These are phyloP conservation scores for Xylariaceae sp. DNA, from an alignment of 2,329 filamentous ascomycete species.

Conservation along the genomic window DNA sequence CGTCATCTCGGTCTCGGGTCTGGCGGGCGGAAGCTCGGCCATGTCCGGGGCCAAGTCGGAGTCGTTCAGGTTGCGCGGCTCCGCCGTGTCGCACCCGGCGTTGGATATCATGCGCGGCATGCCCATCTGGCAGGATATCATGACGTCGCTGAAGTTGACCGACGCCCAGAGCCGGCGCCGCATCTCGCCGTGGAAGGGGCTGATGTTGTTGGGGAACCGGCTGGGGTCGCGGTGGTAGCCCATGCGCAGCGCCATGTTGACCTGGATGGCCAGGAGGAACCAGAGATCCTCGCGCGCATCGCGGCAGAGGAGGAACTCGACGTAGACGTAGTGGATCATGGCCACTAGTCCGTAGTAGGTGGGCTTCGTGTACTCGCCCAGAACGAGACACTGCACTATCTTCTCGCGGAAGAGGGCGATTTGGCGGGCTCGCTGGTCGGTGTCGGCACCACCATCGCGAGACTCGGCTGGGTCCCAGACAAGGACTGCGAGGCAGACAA, in stretches of 20 bases:
- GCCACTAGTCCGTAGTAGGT: slow-evolving; percentile 47
- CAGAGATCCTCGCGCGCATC: slow-evolving; percentile 47
- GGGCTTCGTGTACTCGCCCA: slow-evolving; percentile 46
- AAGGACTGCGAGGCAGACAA: no score
- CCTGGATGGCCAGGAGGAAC: slow-evolving; percentile 44
- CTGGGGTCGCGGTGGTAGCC: slow-evolving; percentile 47
- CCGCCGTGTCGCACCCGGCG: slow-evolving; percentile 42
- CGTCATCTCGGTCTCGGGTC: slow-evolving; percentile 43
- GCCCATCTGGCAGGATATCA: slow-evolving; percentile 47
- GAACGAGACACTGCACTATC: slow-evolving; percentile 46
- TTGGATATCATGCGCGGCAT: slow-evolving; percentile 43
- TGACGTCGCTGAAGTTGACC: slow-evolving; percentile 43
- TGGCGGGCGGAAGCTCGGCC: slow-evolving; percentile 39
- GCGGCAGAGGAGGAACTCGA: slow-evolving; percentile 45
- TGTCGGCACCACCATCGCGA: slow-evolving; percentile 9
- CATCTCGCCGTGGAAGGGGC: slow-evolving; percentile 44
- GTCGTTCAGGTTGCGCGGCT: slow-evolving; percentile 49
- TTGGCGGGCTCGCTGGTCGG: slow-evolving; percentile 41
- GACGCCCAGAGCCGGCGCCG: slow-evolving; percentile 35
- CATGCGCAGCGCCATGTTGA: slow-evolving; percentile 48
- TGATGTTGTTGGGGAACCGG: slow-evolving; percentile 27
- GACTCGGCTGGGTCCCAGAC: slow-evolving; percentile 19
- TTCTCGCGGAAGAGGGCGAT: slow-evolving; percentile 44
- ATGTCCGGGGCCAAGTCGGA: slow-evolving; percentile 47
- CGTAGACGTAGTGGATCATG: slow-evolving; percentile 45